These are phyloP conservation scores for Coemansia sp. DNA, from an alignment of 192 early-diverging fungal genomes.

Conservation along the genomic window DNA sequence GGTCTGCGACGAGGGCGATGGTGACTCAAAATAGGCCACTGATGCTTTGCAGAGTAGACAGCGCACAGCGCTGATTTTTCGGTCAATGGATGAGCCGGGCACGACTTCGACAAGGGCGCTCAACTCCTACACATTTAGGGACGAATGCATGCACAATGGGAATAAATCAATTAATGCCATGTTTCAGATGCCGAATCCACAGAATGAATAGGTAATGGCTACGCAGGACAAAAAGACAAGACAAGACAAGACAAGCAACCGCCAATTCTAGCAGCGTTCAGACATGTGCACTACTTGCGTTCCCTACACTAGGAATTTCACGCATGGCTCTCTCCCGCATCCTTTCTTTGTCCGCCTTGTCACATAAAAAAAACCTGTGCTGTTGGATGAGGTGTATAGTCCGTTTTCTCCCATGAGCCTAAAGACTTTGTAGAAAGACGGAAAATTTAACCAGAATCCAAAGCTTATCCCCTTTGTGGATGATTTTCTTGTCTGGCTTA, in stretches of 20 bases:
- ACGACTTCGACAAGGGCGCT: constrained; percentile 43
- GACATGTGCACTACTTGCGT: too few species aligned
- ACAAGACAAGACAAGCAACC: too few species aligned
- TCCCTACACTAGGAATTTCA: too few species aligned
- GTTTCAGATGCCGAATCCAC: background rate
- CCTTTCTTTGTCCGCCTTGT: background rate
- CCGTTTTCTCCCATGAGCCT: background rate
- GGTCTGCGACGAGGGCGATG: background rate
- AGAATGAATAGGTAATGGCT: too few species aligned
- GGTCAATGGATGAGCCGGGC: constrained; percentile 50
- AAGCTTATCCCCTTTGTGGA: background rate
- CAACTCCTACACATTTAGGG: constrained; percentile 26
- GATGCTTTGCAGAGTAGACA: constrained; percentile 47
- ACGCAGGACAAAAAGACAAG: too few species aligned
- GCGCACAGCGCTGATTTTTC: constrained; percentile 47
- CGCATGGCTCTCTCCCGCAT: too few species aligned
- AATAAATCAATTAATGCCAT: constrained; percentile 3
- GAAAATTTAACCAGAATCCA: background rate
- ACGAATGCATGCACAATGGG: background rate
- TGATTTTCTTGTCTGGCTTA: background rate
- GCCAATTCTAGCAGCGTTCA: too few species aligned
- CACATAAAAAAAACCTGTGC: background rate
- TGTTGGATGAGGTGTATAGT: background rate
- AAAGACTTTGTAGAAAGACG: background rate
- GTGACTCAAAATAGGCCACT: constrained; percentile 30